Percentiles rank a stretch among this genome's conserved stretches.
These are phyloP conservation scores for Boletus fagicola DNA, from an alignment of 768 basidiomycete species.

Conservation along the genomic window DNA sequence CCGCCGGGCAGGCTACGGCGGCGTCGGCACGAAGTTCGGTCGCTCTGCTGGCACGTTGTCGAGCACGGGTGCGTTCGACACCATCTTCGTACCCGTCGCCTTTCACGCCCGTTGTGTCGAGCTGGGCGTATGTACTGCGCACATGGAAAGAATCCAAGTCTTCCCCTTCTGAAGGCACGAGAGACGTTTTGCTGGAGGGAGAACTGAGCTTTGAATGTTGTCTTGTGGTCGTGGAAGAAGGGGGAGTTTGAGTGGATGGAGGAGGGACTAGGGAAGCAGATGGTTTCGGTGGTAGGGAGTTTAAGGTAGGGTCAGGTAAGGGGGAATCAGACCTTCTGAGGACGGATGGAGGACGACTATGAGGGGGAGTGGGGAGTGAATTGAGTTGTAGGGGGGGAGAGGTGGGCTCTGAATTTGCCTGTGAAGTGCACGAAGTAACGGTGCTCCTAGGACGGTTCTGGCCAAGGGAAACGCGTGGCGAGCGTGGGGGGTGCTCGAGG, in stretches of 20 bases:
- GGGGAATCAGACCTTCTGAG: conserved; percentile 27
- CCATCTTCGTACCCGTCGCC: conserved; percentile 96
- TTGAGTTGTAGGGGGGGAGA: conserved; percentile 17
- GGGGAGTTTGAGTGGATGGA: conserved; percentile 40
- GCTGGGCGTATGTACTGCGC: conserved; percentile 81
- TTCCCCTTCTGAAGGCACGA: conserved; percentile 74
- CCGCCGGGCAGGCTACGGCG: conserved; percentile 53
- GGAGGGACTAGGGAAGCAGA: conserved; percentile 24
- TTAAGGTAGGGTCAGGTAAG: conserved; percentile 18
- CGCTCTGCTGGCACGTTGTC: conserved; percentile 51
- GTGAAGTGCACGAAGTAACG: conserved; percentile 30
- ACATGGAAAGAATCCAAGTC: conserved; percentile 83
- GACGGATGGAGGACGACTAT: conserved; percentile 29
- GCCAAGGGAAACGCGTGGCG: conserved; percentile 21
- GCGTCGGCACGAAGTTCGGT: conserved; percentile 60
- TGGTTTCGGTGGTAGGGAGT: conserved; percentile 18
- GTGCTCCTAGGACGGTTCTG: conserved; percentile 25
- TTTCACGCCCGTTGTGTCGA: conserved; percentile 88
- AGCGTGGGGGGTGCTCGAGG: conserved; percentile 28
- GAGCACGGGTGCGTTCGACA: conserved; percentile 85
- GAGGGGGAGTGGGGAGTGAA: conserved; percentile 29
- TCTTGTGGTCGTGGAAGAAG: conserved; percentile 24
- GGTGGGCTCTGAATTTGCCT: conserved; percentile 14
- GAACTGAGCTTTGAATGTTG: conserved; percentile 33
- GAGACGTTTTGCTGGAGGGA: conserved; percentile 54